A percentile compares a stretch with the other conserved stretches of the same genome.
phyloP scores from a whole-genome alignment of 495 filamentous ascomycete species.

The Xylaria grammica region DNA sequence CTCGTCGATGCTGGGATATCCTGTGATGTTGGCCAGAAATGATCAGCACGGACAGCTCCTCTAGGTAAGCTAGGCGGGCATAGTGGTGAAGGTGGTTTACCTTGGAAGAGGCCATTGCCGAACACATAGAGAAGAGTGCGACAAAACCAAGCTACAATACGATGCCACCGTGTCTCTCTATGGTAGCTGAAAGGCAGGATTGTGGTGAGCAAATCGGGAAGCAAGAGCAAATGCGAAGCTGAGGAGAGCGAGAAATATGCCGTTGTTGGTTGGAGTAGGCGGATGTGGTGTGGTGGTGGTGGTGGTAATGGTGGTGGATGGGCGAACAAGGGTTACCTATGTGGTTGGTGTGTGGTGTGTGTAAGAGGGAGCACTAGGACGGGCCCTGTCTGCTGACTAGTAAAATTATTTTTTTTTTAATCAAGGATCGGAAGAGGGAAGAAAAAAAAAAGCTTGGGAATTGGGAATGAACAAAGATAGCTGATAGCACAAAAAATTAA shows the following conservation, averaged over 20 bases:
- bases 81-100: conserved; percentile 41
- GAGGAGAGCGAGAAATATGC: conserved; percentile 33
- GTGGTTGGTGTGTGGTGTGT: conserved; percentile 16
- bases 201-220: conserved; percentile 29
- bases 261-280: conserved; percentile 32
- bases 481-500: conserved; percentile 21
- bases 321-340: conserved; percentile 21
- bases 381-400: conserved; percentile 23
- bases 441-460: conserved; percentile 4
- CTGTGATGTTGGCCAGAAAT: conserved; percentile 40
- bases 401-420: conserved; percentile 15
- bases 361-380: conserved; percentile 18
- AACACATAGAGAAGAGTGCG: conserved; percentile 36
- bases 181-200: conserved; percentile 28
- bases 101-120: conserved; percentile 61
- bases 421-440: not conserved
- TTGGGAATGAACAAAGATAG: conserved; percentile 24
- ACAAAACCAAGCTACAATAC: conserved; percentile 36
- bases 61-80: conserved; percentile 36
- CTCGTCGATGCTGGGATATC: conserved; percentile 55
- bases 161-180: conserved; percentile 29
- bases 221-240: conserved; percentile 33
- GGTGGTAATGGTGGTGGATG: conserved; percentile 8
- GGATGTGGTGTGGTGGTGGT: conserved; percentile 23
- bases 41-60: conserved; percentile 44